Evolutionary conservation across 768 basidiomycete genomes (phyloP).

Genomic region (Coprinopsis strossmayeri): DNA sequence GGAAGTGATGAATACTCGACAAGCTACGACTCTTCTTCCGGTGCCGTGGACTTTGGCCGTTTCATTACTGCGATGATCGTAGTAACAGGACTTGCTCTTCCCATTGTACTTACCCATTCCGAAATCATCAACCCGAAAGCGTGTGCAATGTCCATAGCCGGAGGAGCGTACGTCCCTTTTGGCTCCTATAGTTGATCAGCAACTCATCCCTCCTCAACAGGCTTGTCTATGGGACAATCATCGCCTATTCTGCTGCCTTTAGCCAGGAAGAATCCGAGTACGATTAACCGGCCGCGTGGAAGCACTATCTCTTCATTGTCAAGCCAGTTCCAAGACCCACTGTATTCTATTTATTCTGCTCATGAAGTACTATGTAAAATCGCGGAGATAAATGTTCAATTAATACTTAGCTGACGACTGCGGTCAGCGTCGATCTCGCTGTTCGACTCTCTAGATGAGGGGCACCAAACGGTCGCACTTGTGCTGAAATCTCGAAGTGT

Average conservation of each 20-base stretch:
- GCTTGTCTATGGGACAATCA: slow-evolving; percentile 85
- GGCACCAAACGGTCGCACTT: slow-evolving; percentile 30
- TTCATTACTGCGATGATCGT: slow-evolving; percentile 91
- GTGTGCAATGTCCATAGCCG: slow-evolving; percentile 90
- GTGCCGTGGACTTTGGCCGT: slow-evolving; percentile 81
- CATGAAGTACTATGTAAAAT: not conserved
- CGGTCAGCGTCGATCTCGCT: slow-evolving; percentile 37
- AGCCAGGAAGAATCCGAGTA: slow-evolving; percentile 79
- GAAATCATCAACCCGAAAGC: slow-evolving; percentile 80
- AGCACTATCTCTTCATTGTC: no score
- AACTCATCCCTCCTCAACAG: slow-evolving; percentile 34
- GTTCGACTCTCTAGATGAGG: slow-evolving; percentile 23
- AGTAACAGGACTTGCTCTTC: slow-evolving; percentile 89
- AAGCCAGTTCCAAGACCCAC: no score
- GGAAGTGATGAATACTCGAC: slow-evolving; percentile 83
- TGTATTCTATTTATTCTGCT: not conserved
- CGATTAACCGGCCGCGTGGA: no score
- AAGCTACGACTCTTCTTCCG: slow-evolving; percentile 60
- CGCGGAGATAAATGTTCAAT: not conserved
- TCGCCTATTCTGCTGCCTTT: slow-evolving; percentile 82
- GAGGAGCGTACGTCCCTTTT: slow-evolving; percentile 76
- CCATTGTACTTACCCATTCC: slow-evolving; percentile 88
- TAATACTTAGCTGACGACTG: slow-evolving; percentile 12
- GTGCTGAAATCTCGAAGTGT: slow-evolving; percentile 46
- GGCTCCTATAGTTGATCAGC: slow-evolving; percentile 4